Evolutionary conservation across 2,329 filamentous ascomycete genomes (phyloP).

Genomic region (Sodiomyces alkalinus): DNA sequence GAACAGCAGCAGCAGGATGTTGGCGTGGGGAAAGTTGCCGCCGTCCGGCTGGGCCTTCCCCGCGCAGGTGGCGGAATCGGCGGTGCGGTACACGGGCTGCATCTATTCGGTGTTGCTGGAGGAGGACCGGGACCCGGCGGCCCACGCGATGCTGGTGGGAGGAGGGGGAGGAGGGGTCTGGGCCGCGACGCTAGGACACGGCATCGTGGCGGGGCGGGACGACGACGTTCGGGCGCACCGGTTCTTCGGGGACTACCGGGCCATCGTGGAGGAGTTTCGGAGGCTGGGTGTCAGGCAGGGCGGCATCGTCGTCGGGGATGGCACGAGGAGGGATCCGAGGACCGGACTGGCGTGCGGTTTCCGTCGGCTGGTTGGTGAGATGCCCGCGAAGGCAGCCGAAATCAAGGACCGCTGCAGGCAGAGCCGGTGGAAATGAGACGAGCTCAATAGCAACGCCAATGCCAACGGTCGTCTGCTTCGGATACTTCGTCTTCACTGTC

Average conservation of each 20-base stretch:
- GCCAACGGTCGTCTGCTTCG: too few relatives aligned
- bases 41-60: constrained; percentile 43
- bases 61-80: constrained; percentile 15
- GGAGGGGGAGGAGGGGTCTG: constrained; percentile 25
- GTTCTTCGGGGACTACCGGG: constrained; percentile 38
- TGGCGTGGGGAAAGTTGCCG: too few relatives aligned
- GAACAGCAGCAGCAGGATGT: constrained; percentile 10
- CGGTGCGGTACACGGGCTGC: constrained; percentile 28
- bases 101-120: constrained; percentile 44
- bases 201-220: constrained; percentile 20
- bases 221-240: constrained; percentile 30
- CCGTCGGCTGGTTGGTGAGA: neutral
- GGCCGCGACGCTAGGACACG: constrained; percentile 46
- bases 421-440: too few relatives aligned
- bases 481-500: too few relatives aligned
- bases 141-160: constrained; percentile 34
- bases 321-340: constrained; percentile 20
- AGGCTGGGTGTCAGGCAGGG: constrained; percentile 14
- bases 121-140: constrained; percentile 22
- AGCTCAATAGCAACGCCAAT: too few relatives aligned
- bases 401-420: too few relatives aligned
- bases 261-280: constrained; percentile 24
- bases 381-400: neutral
- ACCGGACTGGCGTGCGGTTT: constrained; percentile 24
- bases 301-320: constrained; percentile 28